Evolutionary conservation across 2,329 filamentous ascomycete genomes (phyloP), one percentile per base, ranked within the genome.

Genomic region (Cytospora chrysosperma): DNA sequence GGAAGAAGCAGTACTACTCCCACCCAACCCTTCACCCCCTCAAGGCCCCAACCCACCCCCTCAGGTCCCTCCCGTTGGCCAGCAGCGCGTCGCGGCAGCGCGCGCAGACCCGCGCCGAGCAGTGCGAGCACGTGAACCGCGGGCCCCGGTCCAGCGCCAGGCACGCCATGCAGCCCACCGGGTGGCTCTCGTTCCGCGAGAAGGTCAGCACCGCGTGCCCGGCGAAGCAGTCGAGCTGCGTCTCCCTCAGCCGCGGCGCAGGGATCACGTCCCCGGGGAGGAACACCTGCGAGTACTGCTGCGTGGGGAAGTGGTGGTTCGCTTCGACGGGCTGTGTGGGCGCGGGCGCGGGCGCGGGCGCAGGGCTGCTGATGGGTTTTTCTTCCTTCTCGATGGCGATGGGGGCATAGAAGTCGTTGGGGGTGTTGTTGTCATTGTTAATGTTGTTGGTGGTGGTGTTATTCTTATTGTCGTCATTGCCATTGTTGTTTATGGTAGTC

Each of bases 151-250:
- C 81, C 56, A 75, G 74, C 62, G 74, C 75, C 59, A 77, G 76
- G 71, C 84, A 87, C 4, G 79, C 77, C 71, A 84, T 81, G 70
- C 84, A 87, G 13, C 81, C 76, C 24, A 86, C 75, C 2, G 83
- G 77, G 69, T 85, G 82, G 68, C 78, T 71, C 54, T 70, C 72
- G 71, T 86, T 86, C 65, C 74, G 73, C 59, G 79, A 78, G 43
- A 77, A 73, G 60, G 80, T 76, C 79, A 86, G 82, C 54, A 72
- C 76, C 54, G 70, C 71, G 70, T 87, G 84, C 4, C 71, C 70
- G 49, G 79, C 77, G 62, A 81, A 77, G 72, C 84, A 87, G 62
- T 73, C 68, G 67, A 78, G 78, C 54, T 81, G 75, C 57, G 73
- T 75, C 43, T 65, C 64, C 49, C 65, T 63, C n/a, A 85, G 71